Percentiles rank a stretch among this genome's conserved stretches.
phyloP scores from a whole-genome alignment of 768 basidiomycete genomes.

The Russula sp. region DNA sequence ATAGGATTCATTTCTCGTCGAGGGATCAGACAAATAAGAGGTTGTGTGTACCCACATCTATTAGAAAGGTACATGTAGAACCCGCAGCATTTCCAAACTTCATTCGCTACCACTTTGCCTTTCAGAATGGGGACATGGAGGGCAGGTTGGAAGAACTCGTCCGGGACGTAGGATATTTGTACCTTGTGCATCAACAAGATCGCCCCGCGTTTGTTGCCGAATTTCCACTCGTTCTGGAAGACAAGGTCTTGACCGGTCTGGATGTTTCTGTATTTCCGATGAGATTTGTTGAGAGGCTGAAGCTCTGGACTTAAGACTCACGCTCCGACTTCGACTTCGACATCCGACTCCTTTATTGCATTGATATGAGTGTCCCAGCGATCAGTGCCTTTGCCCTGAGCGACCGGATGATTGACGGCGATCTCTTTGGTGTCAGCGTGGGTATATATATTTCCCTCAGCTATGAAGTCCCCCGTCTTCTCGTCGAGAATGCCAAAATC shows the following conservation, averaged over 20 bases:
- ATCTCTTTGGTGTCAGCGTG: not conserved
- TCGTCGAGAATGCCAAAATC: constrained; percentile 5
- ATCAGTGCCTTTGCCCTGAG: not conserved
- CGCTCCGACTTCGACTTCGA: not conserved
- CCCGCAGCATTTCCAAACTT: not conserved
- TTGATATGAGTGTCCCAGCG: constrained; percentile 1
- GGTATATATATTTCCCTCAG: constrained; percentile 12
- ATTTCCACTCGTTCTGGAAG: constrained; percentile 3
- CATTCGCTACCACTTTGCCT: not conserved
- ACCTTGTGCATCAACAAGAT: constrained; percentile 11
- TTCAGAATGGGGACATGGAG: not conserved
- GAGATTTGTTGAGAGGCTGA: not conserved
- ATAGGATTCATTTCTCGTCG: not conserved
- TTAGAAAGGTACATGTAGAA: constrained; percentile 13
- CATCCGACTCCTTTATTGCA: not conserved
- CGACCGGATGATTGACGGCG: not conserved
- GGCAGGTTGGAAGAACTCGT: not conserved
- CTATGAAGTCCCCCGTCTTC: not conserved
- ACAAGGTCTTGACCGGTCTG: not conserved
- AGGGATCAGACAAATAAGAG: not conserved
- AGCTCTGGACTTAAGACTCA: not conserved
- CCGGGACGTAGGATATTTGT: not conserved
- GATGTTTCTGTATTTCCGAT: not conserved
- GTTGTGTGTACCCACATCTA: not conserved
- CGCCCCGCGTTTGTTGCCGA: constrained; percentile 7